phyloP scores from a whole-genome alignment of 2,329 filamentous ascomycete genomes.

The Dactylellina parvicollis region DNA sequence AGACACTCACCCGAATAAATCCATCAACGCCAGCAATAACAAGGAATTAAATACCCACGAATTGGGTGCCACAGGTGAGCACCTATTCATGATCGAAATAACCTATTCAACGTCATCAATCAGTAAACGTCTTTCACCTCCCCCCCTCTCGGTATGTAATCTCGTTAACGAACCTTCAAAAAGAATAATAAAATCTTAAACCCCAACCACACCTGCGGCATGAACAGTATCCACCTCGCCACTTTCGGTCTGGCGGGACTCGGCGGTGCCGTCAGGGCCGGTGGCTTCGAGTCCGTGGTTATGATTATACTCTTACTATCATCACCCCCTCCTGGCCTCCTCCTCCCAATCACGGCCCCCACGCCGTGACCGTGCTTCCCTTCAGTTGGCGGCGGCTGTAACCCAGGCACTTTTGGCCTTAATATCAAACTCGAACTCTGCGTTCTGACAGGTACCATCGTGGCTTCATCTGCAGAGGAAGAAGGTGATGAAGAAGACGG shows the following conservation, averaged over 20 bases:
- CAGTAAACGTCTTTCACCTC: background rate
- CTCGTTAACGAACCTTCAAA: slow-evolving; percentile 20
- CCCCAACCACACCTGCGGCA: slow-evolving; percentile 41
- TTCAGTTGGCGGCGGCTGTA: slow-evolving; percentile 7
- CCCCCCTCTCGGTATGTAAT: background rate
- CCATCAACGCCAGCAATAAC: slow-evolving; percentile 39
- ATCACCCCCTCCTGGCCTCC: slow-evolving; percentile 1
- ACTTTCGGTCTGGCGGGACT: background rate
- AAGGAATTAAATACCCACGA: slow-evolving; percentile 49
- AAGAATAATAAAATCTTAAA: slow-evolving; percentile 42
- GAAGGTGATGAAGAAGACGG: background rate
- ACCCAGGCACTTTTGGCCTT: slow-evolving; percentile 17
- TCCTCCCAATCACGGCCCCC: background rate
- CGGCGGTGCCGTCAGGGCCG: slow-evolving; percentile 27
- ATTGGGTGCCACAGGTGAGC: slow-evolving; percentile 45
- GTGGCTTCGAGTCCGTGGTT: slow-evolving; percentile 19
- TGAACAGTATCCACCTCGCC: slow-evolving; percentile 20
- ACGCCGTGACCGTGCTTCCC: background rate
- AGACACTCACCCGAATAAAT: slow-evolving; percentile 45
- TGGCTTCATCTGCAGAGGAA: slow-evolving; percentile 25
- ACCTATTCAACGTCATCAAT: slow-evolving; percentile 15
- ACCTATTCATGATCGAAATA: slow-evolving; percentile 39
- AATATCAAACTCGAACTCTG: slow-evolving; percentile 48
- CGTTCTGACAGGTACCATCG: slow-evolving; percentile 24
- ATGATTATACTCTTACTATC: slow-evolving; percentile 31